A percentile compares a stretch with the other conserved stretches of the same genome.
phyloP scores from a whole-genome alignment of 2,329 filamentous ascomycete species.

The Zymoseptoria ardabiliae region DNA sequence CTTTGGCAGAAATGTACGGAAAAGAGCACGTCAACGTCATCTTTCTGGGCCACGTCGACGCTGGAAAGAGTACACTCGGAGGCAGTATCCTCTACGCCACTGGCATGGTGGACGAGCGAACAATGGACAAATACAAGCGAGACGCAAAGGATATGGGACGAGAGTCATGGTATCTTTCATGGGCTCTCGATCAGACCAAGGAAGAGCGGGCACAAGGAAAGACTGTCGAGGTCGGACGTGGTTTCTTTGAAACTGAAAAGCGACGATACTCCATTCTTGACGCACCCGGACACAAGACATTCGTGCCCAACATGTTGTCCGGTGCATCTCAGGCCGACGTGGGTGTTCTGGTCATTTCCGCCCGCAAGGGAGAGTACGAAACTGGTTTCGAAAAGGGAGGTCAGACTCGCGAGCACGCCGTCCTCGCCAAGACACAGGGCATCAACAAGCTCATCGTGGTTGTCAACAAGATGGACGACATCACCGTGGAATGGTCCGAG shows the following conservation, averaged over 20 bases:
- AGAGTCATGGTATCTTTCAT: constrained; percentile 98
- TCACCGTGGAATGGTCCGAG: constrained; percentile 92
- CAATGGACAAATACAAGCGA: constrained; percentile 94
- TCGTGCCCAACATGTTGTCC: constrained; percentile 96
- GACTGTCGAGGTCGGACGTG: constrained; percentile 93
- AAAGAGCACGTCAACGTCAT: constrained; percentile 94
- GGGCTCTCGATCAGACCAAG: constrained; percentile 94
- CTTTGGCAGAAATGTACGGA: constrained; percentile 90
- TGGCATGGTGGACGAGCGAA: constrained; percentile 98
- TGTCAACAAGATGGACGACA: constrained; percentile 99
- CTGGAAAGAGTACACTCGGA: constrained; percentile 92
- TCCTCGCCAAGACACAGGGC: constrained; percentile 95
- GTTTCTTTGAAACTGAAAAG: constrained; percentile 95
- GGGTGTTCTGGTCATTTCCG: constrained; percentile 90
- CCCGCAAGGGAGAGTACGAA: constrained; percentile 97
- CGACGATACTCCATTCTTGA: constrained; percentile 94
- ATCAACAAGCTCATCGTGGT: constrained; percentile 93
- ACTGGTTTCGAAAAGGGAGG: constrained; percentile 96
- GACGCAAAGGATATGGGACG: constrained; percentile 94
- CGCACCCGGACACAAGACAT: constrained; percentile 95
- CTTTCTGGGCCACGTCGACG: constrained; percentile 96
- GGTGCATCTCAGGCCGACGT: constrained; percentile 70
- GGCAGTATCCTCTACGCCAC: constrained; percentile 88
- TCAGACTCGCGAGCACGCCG: constrained; percentile 94
- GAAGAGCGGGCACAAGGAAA: constrained; percentile 96